phyloP scores from a whole-genome alignment of 306 rosid species.

The Vigna hirtella region DNA sequence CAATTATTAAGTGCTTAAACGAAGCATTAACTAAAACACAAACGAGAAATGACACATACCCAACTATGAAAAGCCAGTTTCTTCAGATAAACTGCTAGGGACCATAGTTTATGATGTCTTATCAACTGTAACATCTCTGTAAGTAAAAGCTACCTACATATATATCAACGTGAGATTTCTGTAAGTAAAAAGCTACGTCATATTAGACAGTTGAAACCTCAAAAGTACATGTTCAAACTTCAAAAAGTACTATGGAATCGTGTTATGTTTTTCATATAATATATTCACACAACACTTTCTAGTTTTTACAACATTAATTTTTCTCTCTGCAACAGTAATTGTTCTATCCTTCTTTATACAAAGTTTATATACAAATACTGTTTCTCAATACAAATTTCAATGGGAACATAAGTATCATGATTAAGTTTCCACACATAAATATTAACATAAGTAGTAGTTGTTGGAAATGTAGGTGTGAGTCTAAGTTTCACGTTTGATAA shows the following conservation, averaged over 20 bases:
- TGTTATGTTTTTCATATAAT: neutral
- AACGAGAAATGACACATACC: constrained; percentile 26
- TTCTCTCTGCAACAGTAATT: neutral
- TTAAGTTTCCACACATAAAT: too few species aligned
- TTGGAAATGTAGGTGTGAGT: too few species aligned
- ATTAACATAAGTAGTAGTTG: neutral
- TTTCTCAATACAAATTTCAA: neutral
- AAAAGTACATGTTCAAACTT: neutral
- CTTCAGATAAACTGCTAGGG: constrained; percentile 22
- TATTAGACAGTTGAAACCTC: constrained; percentile 31
- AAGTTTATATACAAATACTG: neutral
- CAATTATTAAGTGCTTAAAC: constrained; percentile 38
- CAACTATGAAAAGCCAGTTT: constrained; percentile 41
- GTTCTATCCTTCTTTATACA: neutral
- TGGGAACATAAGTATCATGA: too few species aligned
- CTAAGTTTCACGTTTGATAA: too few species aligned
- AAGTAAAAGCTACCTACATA: neutral
- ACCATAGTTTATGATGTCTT: constrained; percentile 46
- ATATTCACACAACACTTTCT: neutral
- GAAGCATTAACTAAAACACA: constrained; percentile 36
- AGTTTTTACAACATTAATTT: neutral
- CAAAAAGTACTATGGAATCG: neutral
- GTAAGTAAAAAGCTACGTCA: neutral
- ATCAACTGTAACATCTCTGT: neutral
- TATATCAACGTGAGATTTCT: constrained; percentile 34